Evolutionary conservation across 2,329 filamentous ascomycete genomes (phyloP).

Genomic region (Apiospora rasikravindrae): DNA sequence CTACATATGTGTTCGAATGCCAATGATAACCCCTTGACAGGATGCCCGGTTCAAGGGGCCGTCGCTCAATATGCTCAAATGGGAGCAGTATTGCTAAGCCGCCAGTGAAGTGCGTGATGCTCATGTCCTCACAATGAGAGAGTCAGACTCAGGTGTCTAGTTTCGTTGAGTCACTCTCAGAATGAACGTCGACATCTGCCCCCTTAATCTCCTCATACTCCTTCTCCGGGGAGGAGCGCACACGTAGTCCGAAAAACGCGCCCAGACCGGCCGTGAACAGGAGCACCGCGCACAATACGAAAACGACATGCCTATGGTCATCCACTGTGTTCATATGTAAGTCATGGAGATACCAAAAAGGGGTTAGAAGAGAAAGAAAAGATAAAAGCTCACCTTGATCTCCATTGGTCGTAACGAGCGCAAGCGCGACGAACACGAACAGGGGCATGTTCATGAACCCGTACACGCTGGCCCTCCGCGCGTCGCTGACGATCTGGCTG

Average conservation of each 20-base stretch:
- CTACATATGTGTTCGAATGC: not conserved
- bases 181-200: not conserved
- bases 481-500: constrained; percentile 36
- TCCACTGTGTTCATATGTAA: constrained; percentile 13
- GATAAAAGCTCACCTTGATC: constrained; percentile 14
- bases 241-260: constrained; percentile 23
- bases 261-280: constrained; percentile 31
- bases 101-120: not conserved
- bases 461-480: constrained; percentile 36
- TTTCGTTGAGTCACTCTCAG: not conserved
- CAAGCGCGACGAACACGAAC: constrained; percentile 60
- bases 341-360: not conserved
- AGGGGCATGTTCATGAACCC: constrained; percentile 53
- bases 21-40: not conserved
- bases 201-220: not conserved
- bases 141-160: no score
- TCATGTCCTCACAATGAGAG: no score
- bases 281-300: constrained; percentile 31
- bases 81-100: not conserved
- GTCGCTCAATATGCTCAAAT: not conserved
- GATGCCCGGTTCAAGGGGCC: not conserved
- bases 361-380: not conserved
- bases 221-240: not conserved
- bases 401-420: constrained; percentile 46
- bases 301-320: constrained; percentile 29